Evolutionary conservation across 805 yeast genomes (phyloP).

Genomic region (Candida berthetii): DNA sequence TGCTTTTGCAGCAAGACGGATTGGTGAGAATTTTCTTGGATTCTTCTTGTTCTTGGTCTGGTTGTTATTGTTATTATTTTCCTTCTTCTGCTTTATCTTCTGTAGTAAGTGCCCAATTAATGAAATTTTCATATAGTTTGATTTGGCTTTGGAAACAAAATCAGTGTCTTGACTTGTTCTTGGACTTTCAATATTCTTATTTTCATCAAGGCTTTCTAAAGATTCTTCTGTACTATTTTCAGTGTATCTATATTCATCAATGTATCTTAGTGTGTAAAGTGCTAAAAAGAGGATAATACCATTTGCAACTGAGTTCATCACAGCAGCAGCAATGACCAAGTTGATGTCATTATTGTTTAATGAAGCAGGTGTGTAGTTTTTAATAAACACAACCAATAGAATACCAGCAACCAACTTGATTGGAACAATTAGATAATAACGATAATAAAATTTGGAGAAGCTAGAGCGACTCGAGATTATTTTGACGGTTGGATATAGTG

Average conservation of each 20-base stretch:
- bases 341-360: not conserved
- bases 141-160: no score
- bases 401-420: not conserved
- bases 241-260: not conserved
- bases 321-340: slow-evolving; percentile 1
- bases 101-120: no score
- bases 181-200: no score
- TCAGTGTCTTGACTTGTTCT: no score
- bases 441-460: not conserved
- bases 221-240: not conserved
- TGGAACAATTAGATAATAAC: not conserved
- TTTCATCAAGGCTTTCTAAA: no score
- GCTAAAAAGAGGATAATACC: slow-evolving; percentile 1
- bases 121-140: no score
- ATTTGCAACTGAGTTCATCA: not conserved
- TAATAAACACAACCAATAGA: not conserved
- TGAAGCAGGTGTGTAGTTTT: not conserved
- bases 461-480: not conserved
- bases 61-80: no score
- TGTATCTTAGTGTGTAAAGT: not conserved
- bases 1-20: not conserved
- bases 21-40: no score
- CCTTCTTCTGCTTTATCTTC: no score
- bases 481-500: not conserved
- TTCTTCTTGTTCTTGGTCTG: no score